phyloP scores from a whole-genome alignment of 345 rosid species.

The Corymbia maculata region DNA sequence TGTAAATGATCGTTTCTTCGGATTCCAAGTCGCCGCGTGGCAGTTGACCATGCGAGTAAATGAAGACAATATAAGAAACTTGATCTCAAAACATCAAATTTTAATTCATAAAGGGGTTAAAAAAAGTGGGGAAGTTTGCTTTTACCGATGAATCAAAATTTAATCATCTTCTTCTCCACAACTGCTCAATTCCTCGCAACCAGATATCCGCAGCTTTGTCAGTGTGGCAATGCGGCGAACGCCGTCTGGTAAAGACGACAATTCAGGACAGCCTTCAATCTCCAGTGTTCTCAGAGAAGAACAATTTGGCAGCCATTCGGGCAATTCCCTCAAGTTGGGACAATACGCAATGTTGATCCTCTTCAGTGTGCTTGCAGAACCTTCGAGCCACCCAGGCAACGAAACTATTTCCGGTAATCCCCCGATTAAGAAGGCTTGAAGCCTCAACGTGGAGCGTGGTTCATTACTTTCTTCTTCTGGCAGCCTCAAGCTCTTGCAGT shows the following conservation, averaged over 20 bases:
- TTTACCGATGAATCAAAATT: no score
- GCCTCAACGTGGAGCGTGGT: not conserved
- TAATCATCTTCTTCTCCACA: not conserved
- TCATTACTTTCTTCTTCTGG: not conserved
- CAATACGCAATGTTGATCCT: not conserved
- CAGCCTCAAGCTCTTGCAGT: constrained; percentile 1
- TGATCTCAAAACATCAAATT: no score
- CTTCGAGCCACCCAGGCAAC: constrained; percentile 12
- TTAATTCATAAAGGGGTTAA: no score
- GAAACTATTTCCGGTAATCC: not conserved
- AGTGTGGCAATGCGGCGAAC: constrained; percentile 1
- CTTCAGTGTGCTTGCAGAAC: not conserved
- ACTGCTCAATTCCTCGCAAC: not conserved
- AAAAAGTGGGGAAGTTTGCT: no score
- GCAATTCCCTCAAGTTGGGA: not conserved
- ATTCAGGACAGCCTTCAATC: not conserved
- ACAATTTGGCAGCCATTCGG: not conserved
- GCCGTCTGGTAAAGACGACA: not conserved
- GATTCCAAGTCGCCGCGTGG: no score
- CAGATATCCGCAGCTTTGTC: no score
- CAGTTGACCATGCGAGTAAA: no score
- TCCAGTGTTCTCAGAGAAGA: not conserved
- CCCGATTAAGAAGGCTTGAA: not conserved
- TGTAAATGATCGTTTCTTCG: no score
- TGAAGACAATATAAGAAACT: no score